Percentiles rank a stretch among this genome's conserved stretches.
Conservation (phyloP, 2,329 filamentous ascomycete species). For the Neurospora sp. region DNA sequence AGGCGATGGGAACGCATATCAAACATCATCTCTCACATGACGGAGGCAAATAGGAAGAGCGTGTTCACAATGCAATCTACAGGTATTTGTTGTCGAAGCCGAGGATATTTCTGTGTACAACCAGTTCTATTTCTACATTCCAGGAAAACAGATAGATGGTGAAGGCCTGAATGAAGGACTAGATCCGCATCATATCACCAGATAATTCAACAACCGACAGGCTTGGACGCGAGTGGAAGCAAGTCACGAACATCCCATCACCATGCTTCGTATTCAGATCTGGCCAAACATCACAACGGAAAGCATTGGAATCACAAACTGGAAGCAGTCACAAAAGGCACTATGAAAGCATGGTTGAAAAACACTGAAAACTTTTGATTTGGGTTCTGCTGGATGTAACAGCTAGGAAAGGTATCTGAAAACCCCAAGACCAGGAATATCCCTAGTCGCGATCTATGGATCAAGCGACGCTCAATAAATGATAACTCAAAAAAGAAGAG, state of each 20-base stretch:
- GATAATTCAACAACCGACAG: background rate
- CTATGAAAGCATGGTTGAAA: background rate
- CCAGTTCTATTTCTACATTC: background rate
- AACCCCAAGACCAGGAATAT: background rate
- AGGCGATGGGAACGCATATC: background rate
- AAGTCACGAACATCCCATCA: background rate
- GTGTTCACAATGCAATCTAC: background rate
- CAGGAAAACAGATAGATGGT: background rate
- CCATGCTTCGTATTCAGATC: background rate
- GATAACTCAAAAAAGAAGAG: slow-evolving; percentile 7
- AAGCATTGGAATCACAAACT: background rate
- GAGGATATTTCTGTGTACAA: background rate
- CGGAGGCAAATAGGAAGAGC: background rate
- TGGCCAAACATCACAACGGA: background rate
- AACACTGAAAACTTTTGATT: background rate
- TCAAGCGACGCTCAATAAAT: background rate
- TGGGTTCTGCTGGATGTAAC: background rate
- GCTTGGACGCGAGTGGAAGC: background rate
- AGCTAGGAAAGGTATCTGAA: background rate
- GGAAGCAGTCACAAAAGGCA: background rate
- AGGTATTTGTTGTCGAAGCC: background rate
- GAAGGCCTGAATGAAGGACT: background rate
- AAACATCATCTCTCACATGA: background rate
- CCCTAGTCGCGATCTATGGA: background rate
- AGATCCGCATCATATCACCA: too few relatives aligned